phyloP scores from a whole-genome alignment of 2,329 filamentous ascomycete genomes.

The Pseudocercospora macadamiae region DNA sequence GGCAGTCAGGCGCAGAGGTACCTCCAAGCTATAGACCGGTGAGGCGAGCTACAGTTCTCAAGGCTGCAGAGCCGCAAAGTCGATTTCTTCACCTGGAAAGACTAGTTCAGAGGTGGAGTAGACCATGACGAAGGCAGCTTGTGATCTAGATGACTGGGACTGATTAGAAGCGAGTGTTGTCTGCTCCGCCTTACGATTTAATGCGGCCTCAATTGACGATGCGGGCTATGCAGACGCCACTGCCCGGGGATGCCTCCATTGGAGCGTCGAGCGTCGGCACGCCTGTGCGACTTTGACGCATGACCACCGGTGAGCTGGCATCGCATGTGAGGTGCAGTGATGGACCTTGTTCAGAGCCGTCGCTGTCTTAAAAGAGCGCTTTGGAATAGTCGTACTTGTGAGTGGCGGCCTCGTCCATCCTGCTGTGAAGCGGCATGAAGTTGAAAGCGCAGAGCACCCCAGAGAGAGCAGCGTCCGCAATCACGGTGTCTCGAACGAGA shows the following conservation, averaged over 20 bases:
- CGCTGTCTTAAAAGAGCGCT: background rate
- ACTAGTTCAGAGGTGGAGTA: background rate
- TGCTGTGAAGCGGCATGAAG: no score
- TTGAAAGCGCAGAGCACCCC: no score
- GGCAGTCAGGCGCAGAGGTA: background rate
- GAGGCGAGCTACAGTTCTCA: background rate
- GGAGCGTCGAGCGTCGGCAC: background rate
- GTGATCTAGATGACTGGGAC: background rate
- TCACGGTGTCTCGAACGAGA: no score
- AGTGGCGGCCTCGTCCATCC: background rate
- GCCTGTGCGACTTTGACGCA: background rate
- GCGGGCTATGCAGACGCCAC: conserved; percentile 6
- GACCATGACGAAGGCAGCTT: background rate
- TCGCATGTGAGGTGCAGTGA: background rate
- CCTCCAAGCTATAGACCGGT: conserved; percentile 1
- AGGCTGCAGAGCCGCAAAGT: conserved; percentile 1
- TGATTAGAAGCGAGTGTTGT: background rate
- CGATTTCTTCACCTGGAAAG: background rate
- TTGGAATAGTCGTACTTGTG: background rate
- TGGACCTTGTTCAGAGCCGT: background rate
- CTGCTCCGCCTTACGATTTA: conserved; percentile 1
- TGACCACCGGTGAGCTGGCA: background rate
- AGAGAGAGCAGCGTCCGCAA: no score
- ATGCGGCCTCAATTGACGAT: background rate
- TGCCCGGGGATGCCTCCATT: background rate